These are phyloP conservation scores for Globisporangium lucens DNA, from an alignment of 352 stramenopile species.

Conservation along the genomic window DNA sequence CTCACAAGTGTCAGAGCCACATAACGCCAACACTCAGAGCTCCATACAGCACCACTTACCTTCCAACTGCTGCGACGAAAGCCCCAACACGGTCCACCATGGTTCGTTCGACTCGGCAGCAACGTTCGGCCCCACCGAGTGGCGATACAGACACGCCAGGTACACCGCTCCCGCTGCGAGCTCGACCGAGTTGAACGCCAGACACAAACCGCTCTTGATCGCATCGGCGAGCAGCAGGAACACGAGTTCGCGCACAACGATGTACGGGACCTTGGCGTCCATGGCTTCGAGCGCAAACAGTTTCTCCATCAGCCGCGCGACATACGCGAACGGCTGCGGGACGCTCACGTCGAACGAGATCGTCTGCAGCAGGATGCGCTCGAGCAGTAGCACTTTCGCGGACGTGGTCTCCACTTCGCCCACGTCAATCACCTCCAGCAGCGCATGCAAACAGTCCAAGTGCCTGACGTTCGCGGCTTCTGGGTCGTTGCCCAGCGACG, in stretches of 20 bases:
- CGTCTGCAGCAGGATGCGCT: constrained; percentile 72
- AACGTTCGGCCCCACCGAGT: constrained; percentile 51
- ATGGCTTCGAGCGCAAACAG: constrained; percentile 60
- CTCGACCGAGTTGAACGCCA: constrained; percentile 51
- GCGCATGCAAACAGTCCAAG: constrained; percentile 56
- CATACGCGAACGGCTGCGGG: constrained; percentile 64
- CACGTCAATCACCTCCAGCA: constrained; percentile 59
- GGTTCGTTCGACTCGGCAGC: constrained; percentile 58
- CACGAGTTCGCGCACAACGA: constrained; percentile 41
- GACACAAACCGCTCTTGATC: constrained; percentile 45
- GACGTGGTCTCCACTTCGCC: constrained; percentile 64
- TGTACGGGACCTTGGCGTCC: constrained; percentile 44
- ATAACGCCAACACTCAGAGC: too few relatives aligned
- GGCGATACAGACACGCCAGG: constrained; percentile 60
- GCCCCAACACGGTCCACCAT: constrained; percentile 63
- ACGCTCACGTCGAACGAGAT: constrained; percentile 71
- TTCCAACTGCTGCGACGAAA: constrained; percentile 52
- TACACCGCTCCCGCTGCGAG: constrained; percentile 70
- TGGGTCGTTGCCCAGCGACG: constrained; percentile 50
- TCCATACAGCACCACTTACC: constrained; percentile 16
- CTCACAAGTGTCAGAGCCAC: too few relatives aligned
- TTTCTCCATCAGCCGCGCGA: constrained; percentile 46
- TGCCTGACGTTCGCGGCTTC: constrained; percentile 57
- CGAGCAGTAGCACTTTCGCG: constrained; percentile 59
- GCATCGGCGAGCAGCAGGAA: constrained; percentile 62